Evolutionary conservation across 768 basidiomycete species (phyloP).

Genomic region (Strobilomyces confusus): DNA sequence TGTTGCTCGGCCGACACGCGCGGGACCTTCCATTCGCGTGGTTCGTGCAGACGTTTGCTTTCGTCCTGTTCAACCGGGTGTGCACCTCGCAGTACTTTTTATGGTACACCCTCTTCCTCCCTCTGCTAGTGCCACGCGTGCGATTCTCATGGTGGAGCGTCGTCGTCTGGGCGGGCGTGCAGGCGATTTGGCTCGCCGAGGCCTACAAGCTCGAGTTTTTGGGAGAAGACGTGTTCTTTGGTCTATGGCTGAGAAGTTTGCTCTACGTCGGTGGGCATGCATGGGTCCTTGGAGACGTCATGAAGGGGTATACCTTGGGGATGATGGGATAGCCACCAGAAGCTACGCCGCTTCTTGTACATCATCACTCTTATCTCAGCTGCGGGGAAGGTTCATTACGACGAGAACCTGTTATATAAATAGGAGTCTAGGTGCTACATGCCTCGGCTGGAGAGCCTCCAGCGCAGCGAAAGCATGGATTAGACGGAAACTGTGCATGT

Average conservation of each 20-base stretch:
- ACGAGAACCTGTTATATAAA: constrained; percentile 10
- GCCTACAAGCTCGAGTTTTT: constrained; percentile 91
- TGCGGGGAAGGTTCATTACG: neutral
- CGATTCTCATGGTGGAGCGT: constrained; percentile 45
- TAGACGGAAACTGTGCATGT: constrained; percentile 7
- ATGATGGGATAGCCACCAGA: neutral
- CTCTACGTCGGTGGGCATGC: constrained; percentile 71
- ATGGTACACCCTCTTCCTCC: constrained; percentile 91
- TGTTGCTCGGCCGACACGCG: constrained; percentile 58
- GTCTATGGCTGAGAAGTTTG: constrained; percentile 77
- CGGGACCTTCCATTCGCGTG: constrained; percentile 74
- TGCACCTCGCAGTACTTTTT: constrained; percentile 99
- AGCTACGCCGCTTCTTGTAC: neutral
- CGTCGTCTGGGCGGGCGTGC: constrained; percentile 68
- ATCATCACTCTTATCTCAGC: neutral
- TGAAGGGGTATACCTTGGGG: constrained; percentile 40
- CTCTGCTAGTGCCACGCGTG: constrained; percentile 71
- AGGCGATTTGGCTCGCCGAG: constrained; percentile 86
- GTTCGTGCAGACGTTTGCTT: constrained; percentile 87
- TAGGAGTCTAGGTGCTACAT: constrained; percentile 21
- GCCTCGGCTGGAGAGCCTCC: constrained; percentile 10
- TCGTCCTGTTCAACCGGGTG: constrained; percentile 98
- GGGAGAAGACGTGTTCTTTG: constrained; percentile 65
- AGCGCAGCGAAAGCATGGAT: constrained; percentile 16
- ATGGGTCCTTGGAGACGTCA: constrained; percentile 71